Evolutionary conservation across 2,329 filamentous ascomycete species (phyloP).

Genomic region (Penicillium sp.): DNA sequence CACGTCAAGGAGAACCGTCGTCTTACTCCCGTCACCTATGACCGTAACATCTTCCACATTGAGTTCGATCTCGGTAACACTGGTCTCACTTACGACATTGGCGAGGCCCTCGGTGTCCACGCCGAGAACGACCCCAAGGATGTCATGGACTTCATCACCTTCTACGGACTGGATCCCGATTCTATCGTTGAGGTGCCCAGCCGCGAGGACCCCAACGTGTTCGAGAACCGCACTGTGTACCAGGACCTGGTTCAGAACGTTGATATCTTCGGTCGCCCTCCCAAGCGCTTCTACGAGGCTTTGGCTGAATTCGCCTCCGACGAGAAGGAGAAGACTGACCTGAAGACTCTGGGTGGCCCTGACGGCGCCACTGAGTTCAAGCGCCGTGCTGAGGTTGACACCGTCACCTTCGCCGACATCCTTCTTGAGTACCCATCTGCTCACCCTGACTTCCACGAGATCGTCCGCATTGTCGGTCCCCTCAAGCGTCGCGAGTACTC

Average conservation of each 20-base stretch:
- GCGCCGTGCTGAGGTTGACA: slow-evolving; percentile 85
- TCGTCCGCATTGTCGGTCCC: slow-evolving; percentile 81
- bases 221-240: slow-evolving; percentile 89
- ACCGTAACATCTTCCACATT: slow-evolving; percentile 99
- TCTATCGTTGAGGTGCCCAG: slow-evolving; percentile 90
- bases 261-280: slow-evolving; percentile 94
- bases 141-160: slow-evolving; percentile 81
- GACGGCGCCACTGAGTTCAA: slow-evolving; percentile 91
- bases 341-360: slow-evolving; percentile 72
- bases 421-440: slow-evolving; percentile 88
- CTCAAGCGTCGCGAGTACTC: slow-evolving; percentile 98
- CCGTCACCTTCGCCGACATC: slow-evolving; percentile 85
- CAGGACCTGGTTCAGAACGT: slow-evolving; percentile 90
- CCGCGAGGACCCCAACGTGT: slow-evolving; percentile 69
- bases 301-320: slow-evolving; percentile 84
- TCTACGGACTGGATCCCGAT: slow-evolving; percentile 79
- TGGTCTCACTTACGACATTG: slow-evolving; percentile 93
- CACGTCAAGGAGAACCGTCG: slow-evolving; percentile 94
- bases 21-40: slow-evolving; percentile 82
- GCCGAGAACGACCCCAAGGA: slow-evolving; percentile 84
- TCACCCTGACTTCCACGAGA: slow-evolving; percentile 82
- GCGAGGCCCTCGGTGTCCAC: slow-evolving; percentile 94
- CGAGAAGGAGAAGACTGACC: slow-evolving; percentile 75
- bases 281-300: slow-evolving; percentile 96
- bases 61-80: slow-evolving; percentile 94